These are phyloP conservation scores for Candida vaughaniae DNA, from an alignment of 805 yeast genomes.

Conservation along the genomic window DNA sequence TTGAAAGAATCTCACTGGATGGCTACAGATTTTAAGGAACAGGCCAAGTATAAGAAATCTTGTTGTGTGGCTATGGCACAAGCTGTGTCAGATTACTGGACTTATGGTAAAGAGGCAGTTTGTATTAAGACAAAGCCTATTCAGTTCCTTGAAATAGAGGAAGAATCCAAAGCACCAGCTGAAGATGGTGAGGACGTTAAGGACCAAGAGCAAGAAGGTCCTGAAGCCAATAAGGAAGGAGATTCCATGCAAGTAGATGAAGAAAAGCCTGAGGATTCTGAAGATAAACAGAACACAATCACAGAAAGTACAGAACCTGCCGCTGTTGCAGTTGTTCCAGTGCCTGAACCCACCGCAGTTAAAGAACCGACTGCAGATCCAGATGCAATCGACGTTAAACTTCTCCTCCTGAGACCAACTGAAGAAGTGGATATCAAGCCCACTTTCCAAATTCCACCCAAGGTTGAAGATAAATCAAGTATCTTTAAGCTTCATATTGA, in stretches of 20 bases:
- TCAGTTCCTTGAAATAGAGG: constrained; percentile 15
- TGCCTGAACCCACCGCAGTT: not conserved
- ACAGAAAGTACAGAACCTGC: constrained; percentile 4
- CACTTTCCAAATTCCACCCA: constrained; percentile 5
- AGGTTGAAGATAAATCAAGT: constrained; percentile 10
- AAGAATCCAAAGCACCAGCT: constrained; percentile 1
- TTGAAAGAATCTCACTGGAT: constrained; percentile 83
- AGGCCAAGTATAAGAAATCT: constrained; percentile 64
- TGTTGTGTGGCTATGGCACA: constrained; percentile 69
- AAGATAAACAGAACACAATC: constrained; percentile 7
- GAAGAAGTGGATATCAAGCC: constrained; percentile 15
- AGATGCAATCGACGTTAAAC: constrained; percentile 28
- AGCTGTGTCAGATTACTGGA: constrained; percentile 77
- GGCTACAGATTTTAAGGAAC: constrained; percentile 74
- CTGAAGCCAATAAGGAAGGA: constrained; percentile 2
- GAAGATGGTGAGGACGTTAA: constrained; percentile 1
- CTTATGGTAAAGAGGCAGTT: constrained; percentile 56
- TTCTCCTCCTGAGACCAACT: constrained; percentile 21
- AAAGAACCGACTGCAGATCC: constrained; percentile 2
- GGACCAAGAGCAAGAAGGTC: not conserved
- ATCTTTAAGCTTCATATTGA: constrained; percentile 51
- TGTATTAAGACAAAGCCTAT: constrained; percentile 59
- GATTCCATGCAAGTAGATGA: not conserved
- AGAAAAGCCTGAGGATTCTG: constrained; percentile 10
- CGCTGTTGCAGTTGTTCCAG: not conserved